Percentiles rank a stretch among this genome's conserved stretches.
These are phyloP conservation scores for Typha latifolia DNA, from an alignment of 176 grass and related monocot genomes.

Conservation along the genomic window DNA sequence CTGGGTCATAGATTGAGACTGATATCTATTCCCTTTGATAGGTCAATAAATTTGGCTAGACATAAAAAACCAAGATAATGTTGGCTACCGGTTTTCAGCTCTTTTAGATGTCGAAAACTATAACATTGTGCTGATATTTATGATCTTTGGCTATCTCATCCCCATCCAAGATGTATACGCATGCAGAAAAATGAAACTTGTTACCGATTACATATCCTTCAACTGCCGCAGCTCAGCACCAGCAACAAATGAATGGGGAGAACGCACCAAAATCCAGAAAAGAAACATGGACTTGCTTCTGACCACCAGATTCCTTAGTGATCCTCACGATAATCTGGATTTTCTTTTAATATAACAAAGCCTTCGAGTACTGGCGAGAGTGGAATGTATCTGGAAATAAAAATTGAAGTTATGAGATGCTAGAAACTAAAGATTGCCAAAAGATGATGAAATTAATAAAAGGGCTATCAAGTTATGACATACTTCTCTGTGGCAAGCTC, in stretches of 20 bases:
- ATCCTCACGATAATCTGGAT: constrained; percentile 84
- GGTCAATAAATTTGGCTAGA: too few species aligned
- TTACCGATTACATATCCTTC: background rate
- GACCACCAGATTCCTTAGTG: background rate
- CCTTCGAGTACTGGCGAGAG: constrained; percentile 63
- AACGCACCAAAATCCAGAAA: background rate
- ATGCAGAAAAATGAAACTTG: background rate
- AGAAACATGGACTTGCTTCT: background rate
- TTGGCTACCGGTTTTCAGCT: too few species aligned
- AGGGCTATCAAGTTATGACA: background rate
- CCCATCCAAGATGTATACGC: too few species aligned
- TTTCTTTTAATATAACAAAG: constrained; percentile 94
- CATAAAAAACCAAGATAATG: too few species aligned
- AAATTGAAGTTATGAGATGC: constrained; percentile 3
- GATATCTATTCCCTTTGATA: too few species aligned
- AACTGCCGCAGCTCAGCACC: background rate
- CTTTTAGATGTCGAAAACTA: too few species aligned
- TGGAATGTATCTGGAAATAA: constrained; percentile 59
- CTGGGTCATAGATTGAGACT: too few species aligned
- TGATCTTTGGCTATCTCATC: too few species aligned
- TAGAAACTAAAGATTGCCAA: background rate
- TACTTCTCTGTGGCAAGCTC: constrained; percentile 97
- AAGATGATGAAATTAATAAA: background rate
- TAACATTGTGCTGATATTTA: too few species aligned
- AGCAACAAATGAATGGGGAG: background rate